Evolutionary conservation across 305 asterid genomes (phyloP).

Genomic region (Fraxinus sp.): DNA sequence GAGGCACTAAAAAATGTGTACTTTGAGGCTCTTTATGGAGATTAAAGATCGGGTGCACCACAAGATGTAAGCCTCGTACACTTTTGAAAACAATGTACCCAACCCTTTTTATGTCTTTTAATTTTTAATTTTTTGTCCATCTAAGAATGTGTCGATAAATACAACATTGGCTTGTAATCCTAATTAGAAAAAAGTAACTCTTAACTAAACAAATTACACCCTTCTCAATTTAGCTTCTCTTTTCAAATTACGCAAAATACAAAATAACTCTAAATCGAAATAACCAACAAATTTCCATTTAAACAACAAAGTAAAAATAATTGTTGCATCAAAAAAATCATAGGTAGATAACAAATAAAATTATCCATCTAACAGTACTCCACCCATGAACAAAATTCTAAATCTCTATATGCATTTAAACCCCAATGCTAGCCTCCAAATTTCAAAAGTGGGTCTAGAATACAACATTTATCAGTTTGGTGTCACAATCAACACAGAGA

Average conservation of each 20-base stretch:
- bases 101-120: neutral
- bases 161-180: neutral
- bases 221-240: neutral
- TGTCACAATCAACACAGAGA: neutral
- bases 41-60: neutral
- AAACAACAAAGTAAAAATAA: neutral
- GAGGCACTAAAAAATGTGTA: neutral
- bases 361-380: neutral
- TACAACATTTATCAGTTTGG: neutral
- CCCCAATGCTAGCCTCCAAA: neutral
- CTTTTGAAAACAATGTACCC: neutral
- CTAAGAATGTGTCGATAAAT: neutral
- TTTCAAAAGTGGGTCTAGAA: neutral
- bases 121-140: neutral
- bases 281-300: neutral
- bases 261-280: neutral
- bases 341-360: neutral
- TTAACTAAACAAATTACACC: neutral
- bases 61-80: neutral
- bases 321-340: neutral
- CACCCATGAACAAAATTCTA: neutral
- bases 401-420: neutral
- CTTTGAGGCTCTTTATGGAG: neutral
- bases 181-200: neutral
- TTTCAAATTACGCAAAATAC: neutral